phyloP scores from a whole-genome alignment of 352 stramenopile species.

The Phytophthora sansomeana region DNA sequence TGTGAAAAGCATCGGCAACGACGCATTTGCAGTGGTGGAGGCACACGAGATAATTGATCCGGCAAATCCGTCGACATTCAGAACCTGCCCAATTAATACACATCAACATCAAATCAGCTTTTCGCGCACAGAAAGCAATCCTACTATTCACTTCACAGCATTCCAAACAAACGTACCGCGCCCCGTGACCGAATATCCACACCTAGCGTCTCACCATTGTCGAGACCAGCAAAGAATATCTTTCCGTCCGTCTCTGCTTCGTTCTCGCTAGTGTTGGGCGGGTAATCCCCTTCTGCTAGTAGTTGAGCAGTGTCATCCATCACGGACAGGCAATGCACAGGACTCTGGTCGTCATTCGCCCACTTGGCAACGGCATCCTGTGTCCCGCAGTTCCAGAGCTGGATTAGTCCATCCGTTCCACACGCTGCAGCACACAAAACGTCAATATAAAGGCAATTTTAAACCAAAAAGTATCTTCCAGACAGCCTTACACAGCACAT shows the following conservation, averaged over 20 bases:
- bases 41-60: conserved; percentile 54
- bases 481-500: conserved; percentile 70
- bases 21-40: conserved; percentile 20
- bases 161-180: conserved; percentile 34
- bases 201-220: conserved; percentile 64
- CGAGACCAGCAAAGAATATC: conserved; percentile 68
- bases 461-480: conserved; percentile 8
- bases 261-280: conserved; percentile 21
- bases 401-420: conserved; percentile 65
- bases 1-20: conserved; percentile 54
- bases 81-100: conserved; percentile 36
- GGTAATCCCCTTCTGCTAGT: conserved; percentile 21
- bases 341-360: conserved; percentile 62
- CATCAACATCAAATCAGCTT: not conserved
- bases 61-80: conserved; percentile 44
- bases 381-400: conserved; percentile 70
- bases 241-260: conserved; percentile 73
- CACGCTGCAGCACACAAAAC: conserved; percentile 48
- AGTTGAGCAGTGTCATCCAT: conserved; percentile 42
- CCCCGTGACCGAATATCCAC: conserved; percentile 63
- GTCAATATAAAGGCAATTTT: not conserved
- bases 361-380: conserved; percentile 68
- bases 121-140: not conserved
- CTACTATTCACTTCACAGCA: not conserved
- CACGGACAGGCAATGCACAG: conserved; percentile 59